Base-by-base conservation (phyloP, 306 rosid genomes). In the Fragaria ananassa region DNA sequence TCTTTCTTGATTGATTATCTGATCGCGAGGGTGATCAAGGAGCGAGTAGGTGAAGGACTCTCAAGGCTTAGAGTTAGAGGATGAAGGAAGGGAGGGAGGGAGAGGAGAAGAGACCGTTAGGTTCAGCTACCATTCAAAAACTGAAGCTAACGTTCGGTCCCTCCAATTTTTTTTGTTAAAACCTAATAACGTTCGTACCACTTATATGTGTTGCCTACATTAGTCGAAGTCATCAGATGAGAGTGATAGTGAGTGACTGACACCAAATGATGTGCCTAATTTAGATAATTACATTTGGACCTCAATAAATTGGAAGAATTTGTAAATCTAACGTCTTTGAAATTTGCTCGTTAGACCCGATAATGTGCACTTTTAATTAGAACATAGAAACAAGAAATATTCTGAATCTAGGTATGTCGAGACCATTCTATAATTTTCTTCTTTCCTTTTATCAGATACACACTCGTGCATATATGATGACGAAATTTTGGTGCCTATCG, bases 81-180 rank as follows among this genome's bases (percentile, higher is more conserved):
- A n/a, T 14, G 39, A 47, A 31, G 4, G 35, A 3, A 29, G 49
- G 10, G 31, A 61, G 37, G 1, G 56, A 74, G 35, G 63, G 49
- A 79, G 58, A 18, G 66, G 3, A 34, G 69, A 31, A 17, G 70
- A 64, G 46, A 64, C 83, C 76, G 86, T 76, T 74, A 74, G 75
- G 70, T 35, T 71, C 42, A 85, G 76, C 93, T 45, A 84, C 83
- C 87, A 46, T 87, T 87, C 93, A 81, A 70, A 64, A 64, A 64
- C 70, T 8, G 13, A 75, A 87, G 88, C 93, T 72, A 82, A 84
- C 90, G 34, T 35, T 88, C 87, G 67, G 54, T 74, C 75, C 83
- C 79, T 75, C 76, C 81, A 68, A 64, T 29, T 7, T 4, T 27
- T 41, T 6, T 41, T 41, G 35, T 31, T 37, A 37, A 37, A 37